Evolutionary conservation across 2,329 filamentous ascomycete species (phyloP).

Genomic region (Thelonectria rubi): DNA sequence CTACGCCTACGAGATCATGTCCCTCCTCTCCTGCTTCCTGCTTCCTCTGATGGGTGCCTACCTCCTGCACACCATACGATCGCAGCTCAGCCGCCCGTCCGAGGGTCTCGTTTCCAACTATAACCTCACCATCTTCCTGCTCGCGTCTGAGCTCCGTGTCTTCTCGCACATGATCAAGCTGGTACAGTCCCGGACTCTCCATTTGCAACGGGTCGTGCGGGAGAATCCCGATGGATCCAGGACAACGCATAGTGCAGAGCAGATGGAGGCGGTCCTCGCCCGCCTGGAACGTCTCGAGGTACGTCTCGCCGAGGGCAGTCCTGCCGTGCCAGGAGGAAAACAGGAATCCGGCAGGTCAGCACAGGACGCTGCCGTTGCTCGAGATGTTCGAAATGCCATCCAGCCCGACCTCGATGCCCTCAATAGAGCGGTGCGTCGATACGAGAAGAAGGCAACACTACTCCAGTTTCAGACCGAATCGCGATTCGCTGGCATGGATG

Average conservation of each 20-base stretch:
- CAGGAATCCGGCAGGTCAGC: constrained; percentile 49
- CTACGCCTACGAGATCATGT: constrained; percentile 76
- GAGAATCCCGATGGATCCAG: constrained; percentile 54
- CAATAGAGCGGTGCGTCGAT: constrained; percentile 86
- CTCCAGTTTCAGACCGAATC: constrained; percentile 80
- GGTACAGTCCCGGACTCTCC: constrained; percentile 79
- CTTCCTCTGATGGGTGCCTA: constrained; percentile 83
- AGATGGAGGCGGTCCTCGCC: constrained; percentile 66
- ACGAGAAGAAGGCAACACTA: constrained; percentile 86
- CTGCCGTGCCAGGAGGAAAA: constrained; percentile 42
- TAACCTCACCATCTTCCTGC: constrained; percentile 89
- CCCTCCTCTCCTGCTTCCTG: constrained; percentile 80
- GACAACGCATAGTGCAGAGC: constrained; percentile 46
- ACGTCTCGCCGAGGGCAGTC: constrained; percentile 48
- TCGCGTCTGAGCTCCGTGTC: constrained; percentile 86
- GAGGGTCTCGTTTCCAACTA: constrained; percentile 91
- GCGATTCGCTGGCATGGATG: constrained; percentile 76
- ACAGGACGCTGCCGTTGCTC: constrained; percentile 55
- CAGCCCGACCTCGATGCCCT: constrained; percentile 88
- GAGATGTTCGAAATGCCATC: constrained; percentile 70
- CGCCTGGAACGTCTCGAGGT: constrained; percentile 77
- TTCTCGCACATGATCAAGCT: constrained; percentile 83
- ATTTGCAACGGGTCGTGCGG: constrained; percentile 79
- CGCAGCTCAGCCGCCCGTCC: constrained; percentile 81
- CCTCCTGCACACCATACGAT: constrained; percentile 81